These are phyloP conservation scores for Exophiala phaeomuriformis DNA, from an alignment of 2,329 filamentous ascomycete genomes.

Conservation along the genomic window DNA sequence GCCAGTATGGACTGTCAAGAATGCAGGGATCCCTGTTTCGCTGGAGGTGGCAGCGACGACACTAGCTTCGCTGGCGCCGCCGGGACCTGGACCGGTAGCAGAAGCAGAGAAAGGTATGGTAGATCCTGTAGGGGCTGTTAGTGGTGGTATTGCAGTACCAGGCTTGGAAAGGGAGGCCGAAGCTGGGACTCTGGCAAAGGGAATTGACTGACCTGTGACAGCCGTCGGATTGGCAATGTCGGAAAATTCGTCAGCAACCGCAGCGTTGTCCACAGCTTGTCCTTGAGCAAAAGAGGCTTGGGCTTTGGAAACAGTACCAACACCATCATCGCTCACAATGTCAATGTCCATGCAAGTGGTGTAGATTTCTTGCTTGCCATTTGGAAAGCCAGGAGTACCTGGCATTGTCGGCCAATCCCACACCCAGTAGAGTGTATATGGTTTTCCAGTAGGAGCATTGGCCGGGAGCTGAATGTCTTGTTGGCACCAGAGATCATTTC, in stretches of 20 bases:
- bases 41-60: conserved; percentile 12
- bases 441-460: conserved; percentile 54
- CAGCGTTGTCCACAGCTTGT: conserved; percentile 35
- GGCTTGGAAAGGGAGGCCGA: neutral
- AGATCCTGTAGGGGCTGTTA: conserved; percentile 13
- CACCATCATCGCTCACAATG: conserved; percentile 29
- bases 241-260: conserved; percentile 35
- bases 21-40: conserved; percentile 13
- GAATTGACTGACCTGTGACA: conserved; percentile 23
- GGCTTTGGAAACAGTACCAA: conserved; percentile 16
- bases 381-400: conserved; percentile 31
- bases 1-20: conserved; percentile 20
- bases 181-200: conserved; percentile 6
- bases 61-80: conserved; percentile 23
- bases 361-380: conserved; percentile 42
- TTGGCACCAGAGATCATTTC: conserved; percentile 67
- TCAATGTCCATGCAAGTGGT: conserved; percentile 46
- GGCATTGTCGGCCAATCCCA: conserved; percentile 79
- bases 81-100: conserved; percentile 18
- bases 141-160: neutral
- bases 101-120: conserved; percentile 20
- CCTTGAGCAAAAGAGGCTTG: conserved; percentile 29
- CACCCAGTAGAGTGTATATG: conserved; percentile 86
- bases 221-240: conserved; percentile 30
- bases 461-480: conserved; percentile 68